A percentile compares a stretch with the other conserved stretches of the same genome.
Conservation (phyloP, 768 basidiomycete species). For the Rossbeevera mucosa region DNA sequence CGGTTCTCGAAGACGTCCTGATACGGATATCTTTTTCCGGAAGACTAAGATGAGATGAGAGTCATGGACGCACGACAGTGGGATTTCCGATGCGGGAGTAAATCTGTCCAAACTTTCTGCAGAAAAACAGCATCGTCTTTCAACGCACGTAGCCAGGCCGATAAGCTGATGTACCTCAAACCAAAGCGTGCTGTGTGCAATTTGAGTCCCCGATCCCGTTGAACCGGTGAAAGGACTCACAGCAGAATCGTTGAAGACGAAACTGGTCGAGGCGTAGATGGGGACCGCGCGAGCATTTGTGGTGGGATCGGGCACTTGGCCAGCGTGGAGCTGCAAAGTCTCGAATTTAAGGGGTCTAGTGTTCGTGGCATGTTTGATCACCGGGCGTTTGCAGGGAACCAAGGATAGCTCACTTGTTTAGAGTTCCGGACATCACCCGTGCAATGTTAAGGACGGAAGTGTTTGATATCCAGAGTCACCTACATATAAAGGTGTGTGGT, state of each 20-base stretch:
- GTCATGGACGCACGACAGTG: conserved; percentile 41
- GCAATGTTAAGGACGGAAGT: not conserved
- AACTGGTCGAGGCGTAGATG: conserved; percentile 55
- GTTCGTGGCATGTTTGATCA: not conserved
- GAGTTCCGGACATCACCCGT: not conserved
- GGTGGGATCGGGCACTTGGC: conserved; percentile 46
- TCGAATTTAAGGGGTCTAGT: conserved; percentile 49
- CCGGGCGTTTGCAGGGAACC: not conserved
- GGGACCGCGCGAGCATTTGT: conserved; percentile 61
- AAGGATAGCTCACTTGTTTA: not conserved
- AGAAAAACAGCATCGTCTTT: not conserved
- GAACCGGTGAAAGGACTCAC: conserved; percentile 25
- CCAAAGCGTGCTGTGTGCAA: conserved; percentile 47
- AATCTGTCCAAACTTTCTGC: conserved; percentile 43
- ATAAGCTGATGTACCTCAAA: conserved; percentile 30
- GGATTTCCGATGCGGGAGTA: conserved; percentile 57
- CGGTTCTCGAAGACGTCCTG: conserved; percentile 64
- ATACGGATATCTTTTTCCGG: not conserved
- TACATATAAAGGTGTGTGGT: not conserved
- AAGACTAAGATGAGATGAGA: not conserved
- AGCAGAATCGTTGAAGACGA: conserved; percentile 52
- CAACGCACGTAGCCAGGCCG: not conserved
- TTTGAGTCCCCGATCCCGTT: conserved; percentile 1
- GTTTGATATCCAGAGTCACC: not conserved
- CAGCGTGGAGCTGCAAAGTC: conserved; percentile 61